Conservation (phyloP, 208 protist species). For the Trypanosoma boissoni region DNA sequence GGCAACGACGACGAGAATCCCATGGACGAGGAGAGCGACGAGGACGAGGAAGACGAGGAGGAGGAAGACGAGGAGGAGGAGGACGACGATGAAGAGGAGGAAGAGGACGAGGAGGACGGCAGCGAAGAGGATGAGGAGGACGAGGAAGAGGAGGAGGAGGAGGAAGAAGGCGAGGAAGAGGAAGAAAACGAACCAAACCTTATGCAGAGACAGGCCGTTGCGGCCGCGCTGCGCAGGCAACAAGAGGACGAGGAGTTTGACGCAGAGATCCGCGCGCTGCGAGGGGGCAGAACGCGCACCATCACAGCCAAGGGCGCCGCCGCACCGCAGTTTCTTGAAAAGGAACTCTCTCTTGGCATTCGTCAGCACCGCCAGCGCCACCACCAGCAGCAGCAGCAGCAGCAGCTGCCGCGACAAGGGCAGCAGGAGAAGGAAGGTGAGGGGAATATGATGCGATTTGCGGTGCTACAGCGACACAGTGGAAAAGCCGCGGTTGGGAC, state of each 20-base stretch:
- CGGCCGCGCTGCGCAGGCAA: slow-evolving; percentile 11
- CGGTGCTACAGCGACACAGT: slow-evolving; percentile 10
- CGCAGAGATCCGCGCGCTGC: slow-evolving; percentile 15
- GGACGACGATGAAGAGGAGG: slow-evolving; percentile 14
- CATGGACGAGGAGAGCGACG: slow-evolving; percentile 7
- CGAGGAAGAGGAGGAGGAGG: no score
- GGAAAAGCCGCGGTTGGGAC: no score
- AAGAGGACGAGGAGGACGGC: slow-evolving; percentile 11
- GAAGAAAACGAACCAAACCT: no score
- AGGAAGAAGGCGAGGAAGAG: slow-evolving; percentile 2
- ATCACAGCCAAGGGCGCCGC: not conserved
- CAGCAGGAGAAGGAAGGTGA: not conserved
- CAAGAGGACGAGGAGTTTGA: slow-evolving; percentile 22
- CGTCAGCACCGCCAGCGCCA: slow-evolving; percentile 21
- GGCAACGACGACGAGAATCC: not conserved
- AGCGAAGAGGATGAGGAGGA: slow-evolving; percentile 13
- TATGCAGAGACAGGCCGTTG: no score
- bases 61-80: slow-evolving; percentile 9
- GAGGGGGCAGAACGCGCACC: slow-evolving; percentile 12
- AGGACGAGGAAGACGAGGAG: slow-evolving; percentile 13
- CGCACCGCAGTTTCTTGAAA: slow-evolving; percentile 15
- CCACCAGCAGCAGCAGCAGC: not conserved
- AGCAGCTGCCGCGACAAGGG: not conserved
- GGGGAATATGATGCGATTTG: slow-evolving; percentile 8
- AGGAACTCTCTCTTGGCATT: slow-evolving; percentile 19